A percentile compares a stretch with the other conserved stretches of the same genome.
Evolutionary conservation across 2,329 filamentous ascomycete species (phyloP).

Genomic region (Akanthomyces uredinophilus): DNA sequence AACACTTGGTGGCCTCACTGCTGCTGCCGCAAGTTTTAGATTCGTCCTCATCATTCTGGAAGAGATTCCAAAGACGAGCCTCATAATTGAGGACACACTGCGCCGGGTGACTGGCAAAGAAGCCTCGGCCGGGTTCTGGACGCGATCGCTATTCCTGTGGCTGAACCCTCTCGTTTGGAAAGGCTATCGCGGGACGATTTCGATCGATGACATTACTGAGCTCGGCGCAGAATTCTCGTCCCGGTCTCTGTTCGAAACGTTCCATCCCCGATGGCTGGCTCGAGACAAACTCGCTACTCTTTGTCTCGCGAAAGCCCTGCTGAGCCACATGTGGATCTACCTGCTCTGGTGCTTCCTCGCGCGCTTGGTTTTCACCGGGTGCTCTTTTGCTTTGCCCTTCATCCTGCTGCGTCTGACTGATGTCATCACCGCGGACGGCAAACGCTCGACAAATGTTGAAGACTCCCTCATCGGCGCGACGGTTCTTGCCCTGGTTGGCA

Average conservation of each 20-base stretch:
- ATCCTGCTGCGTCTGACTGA: neutral
- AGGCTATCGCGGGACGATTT: neutral
- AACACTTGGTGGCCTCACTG: conserved; percentile 24
- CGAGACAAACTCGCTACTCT: neutral
- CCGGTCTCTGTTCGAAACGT: neutral
- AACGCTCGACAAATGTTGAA: neutral
- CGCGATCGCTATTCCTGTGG: neutral
- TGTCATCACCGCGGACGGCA: neutral
- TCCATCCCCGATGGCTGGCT: neutral
- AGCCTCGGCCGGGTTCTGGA: neutral
- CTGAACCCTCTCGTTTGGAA: neutral
- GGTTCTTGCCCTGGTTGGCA: neutral
- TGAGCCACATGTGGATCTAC: neutral
- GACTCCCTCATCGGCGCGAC: conserved; percentile 3
- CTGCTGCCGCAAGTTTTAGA: conserved; percentile 24
- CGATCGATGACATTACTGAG: neutral
- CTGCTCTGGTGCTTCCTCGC: neutral
- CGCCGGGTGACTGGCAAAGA: neutral
- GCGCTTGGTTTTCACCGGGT: neutral
- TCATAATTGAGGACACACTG: neutral
- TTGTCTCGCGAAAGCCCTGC: neutral
- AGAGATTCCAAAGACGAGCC: conserved; percentile 23
- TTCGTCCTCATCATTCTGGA: conserved; percentile 26
- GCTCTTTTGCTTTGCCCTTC: neutral
- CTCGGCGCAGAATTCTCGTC: conserved; percentile 5